Base-by-base conservation (phyloP, 78 protist genomes). In the Pelomyxa schiedti region DNA sequence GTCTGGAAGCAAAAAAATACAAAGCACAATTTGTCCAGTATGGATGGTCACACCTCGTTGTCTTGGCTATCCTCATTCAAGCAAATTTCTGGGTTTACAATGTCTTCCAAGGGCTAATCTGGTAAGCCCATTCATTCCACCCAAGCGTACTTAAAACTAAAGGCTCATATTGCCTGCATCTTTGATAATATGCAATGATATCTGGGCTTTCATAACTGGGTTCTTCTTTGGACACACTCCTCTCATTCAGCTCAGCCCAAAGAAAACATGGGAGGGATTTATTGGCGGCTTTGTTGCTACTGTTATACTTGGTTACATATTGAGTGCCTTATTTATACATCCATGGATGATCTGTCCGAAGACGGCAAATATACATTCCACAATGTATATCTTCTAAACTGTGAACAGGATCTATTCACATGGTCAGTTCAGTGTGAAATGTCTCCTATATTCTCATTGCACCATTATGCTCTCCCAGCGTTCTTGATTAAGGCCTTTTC, bases 191-290 rank as follows among this genome's bases (percentile, higher is more conserved):
- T 52, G 79, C 66, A 95, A 95, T 72, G 98, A 95, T 86, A 73
- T 80, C 29, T 80, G 72, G 71, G 98, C 98, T 39, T 95, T 88
- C 81, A 66, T 91, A 32, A 90, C 64, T 68, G 96, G 95, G 41
- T 78, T 86, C 74, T 69, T 79, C 66, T 82, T 90, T 35, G 98
- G 98, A 40, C 78, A 66, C 32, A 84, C 84, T 9, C 94, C 84
- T n/a, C 92, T 95, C 39, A 90, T 90, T 81, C 53, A 73, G 28
- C 80, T 95, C 47, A 83, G 92, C 4, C 96, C 98, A 58, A 95
- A 93, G 58, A 95, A 95, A 75, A 95, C 98, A 7, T 89, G 93
- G 95, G 98, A 95, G 78, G 98, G 98, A 32, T 95, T 92, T 82
- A 76, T 90, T 47, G 98, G 98, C 41, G 97, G 93, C 3, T 67